These are phyloP conservation scores for Canavalia gladiata DNA, from an alignment of 306 rosid species.

Conservation along the genomic window DNA sequence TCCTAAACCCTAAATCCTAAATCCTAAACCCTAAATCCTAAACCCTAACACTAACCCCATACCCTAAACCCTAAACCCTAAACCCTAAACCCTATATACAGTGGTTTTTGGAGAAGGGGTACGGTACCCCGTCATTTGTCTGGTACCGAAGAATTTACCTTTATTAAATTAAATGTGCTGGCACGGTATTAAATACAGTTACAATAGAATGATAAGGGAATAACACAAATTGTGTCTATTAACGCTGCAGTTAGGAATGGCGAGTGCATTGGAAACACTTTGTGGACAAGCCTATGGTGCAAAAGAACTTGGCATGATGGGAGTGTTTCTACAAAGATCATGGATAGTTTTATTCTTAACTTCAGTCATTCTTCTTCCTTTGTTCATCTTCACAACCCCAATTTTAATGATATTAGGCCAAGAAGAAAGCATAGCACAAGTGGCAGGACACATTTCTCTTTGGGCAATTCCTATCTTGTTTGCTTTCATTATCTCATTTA, in stretches of 20 bases:
- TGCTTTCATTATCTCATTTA: constrained; percentile 54
- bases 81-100: too few species aligned
- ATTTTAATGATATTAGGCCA: constrained; percentile 54
- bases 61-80: too few species aligned
- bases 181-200: not conserved
- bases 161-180: too few species aligned
- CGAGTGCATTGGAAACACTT: constrained; percentile 64
- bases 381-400: constrained; percentile 60
- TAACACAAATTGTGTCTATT: too few species aligned
- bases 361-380: constrained; percentile 49
- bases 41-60: too few species aligned
- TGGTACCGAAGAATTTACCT: too few species aligned
- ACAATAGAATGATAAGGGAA: not conserved
- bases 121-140: too few species aligned
- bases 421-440: constrained; percentile 50
- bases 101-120: too few species aligned
- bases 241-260: constrained; percentile 61
- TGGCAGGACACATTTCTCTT: constrained; percentile 55
- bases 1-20: too few species aligned
- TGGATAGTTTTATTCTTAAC: constrained; percentile 54
- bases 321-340: constrained; percentile 69
- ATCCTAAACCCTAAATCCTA: too few species aligned
- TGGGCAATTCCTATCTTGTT: constrained; percentile 56
- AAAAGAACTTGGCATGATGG: constrained; percentile 63
- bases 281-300: constrained; percentile 78